Conservation (phyloP, 352 stramenopile species). For the Phytopythium helicoides region DNA sequence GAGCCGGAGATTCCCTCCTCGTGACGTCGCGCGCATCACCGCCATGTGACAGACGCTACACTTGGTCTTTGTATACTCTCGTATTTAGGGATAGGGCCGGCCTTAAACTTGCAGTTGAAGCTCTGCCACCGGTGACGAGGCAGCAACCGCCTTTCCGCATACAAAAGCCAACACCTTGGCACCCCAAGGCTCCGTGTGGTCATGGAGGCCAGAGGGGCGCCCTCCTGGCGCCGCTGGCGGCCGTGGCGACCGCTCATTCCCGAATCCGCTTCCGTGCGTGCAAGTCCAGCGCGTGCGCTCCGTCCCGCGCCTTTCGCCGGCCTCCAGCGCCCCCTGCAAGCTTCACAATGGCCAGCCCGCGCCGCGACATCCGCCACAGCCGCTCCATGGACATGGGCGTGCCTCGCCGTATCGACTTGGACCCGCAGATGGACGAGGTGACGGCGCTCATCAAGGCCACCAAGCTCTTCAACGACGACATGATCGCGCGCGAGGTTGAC, state of each 20-base stretch:
- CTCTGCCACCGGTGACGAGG: conserved; percentile 3
- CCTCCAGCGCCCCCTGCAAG: background rate
- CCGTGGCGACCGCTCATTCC: conserved; percentile 8
- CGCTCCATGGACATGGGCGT: conserved; percentile 66
- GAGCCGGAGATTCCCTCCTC: background rate
- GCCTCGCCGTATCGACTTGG: conserved; percentile 47
- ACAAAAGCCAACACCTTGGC: background rate
- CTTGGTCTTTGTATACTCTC: conserved; percentile 3
- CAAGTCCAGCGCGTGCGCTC: conserved; percentile 5
- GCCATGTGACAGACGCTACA: conserved; percentile 12
- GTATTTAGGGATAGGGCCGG: background rate
- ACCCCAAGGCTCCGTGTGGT: background rate
- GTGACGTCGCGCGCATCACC: conserved; percentile 15
- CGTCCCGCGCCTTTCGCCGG: background rate
- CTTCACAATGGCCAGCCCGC: conserved; percentile 26
- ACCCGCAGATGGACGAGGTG: conserved; percentile 68
- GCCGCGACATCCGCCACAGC: conserved; percentile 33
- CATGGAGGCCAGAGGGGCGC: background rate
- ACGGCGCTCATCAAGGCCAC: conserved; percentile 48
- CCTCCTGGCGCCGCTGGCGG: conserved; percentile 5
- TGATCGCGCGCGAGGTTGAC: conserved; percentile 66
- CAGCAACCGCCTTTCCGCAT: conserved; percentile 3
- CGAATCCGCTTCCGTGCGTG: conserved; percentile 9
- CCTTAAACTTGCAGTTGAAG: conserved; percentile 28
- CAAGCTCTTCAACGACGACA: conserved; percentile 57